phyloP scores from a whole-genome alignment of 176 grass and related monocot species.

The Phoenix dactylifera region DNA sequence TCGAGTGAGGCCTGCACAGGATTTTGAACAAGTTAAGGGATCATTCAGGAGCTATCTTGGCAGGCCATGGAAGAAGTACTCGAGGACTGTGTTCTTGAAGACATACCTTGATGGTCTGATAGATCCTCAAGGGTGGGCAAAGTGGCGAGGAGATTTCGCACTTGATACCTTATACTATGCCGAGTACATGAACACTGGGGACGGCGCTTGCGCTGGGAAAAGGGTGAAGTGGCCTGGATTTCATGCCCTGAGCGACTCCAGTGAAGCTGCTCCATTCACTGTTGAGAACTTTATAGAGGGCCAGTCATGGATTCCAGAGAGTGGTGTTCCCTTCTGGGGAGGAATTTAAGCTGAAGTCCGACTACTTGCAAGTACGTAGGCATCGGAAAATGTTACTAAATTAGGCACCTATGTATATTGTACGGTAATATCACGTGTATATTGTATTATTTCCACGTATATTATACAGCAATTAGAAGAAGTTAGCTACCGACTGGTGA shows the following conservation, averaged over 20 bases:
- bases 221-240: neutral
- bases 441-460: no score
- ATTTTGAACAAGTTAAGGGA: neutral
- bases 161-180: neutral
- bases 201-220: neutral
- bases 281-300: slow-evolving; percentile 4
- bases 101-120: neutral
- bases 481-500: no score
- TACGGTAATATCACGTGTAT: no score
- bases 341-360: no score
- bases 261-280: neutral
- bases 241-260: neutral
- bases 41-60: slow-evolving; percentile 2
- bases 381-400: no score
- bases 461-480: no score
- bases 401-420: no score
- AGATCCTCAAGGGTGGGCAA: neutral
- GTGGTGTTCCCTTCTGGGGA: neutral
- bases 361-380: no score
- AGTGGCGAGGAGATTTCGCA: neutral
- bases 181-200: slow-evolving; percentile 2
- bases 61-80: slow-evolving; percentile 1
- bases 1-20: neutral
- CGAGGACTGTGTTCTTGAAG: neutral
- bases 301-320: neutral